A percentile compares a stretch with the other conserved stretches of the same genome.
Conservation (phyloP, 2,329 filamentous ascomycete species). For the Colletotrichum euphorbiae region DNA sequence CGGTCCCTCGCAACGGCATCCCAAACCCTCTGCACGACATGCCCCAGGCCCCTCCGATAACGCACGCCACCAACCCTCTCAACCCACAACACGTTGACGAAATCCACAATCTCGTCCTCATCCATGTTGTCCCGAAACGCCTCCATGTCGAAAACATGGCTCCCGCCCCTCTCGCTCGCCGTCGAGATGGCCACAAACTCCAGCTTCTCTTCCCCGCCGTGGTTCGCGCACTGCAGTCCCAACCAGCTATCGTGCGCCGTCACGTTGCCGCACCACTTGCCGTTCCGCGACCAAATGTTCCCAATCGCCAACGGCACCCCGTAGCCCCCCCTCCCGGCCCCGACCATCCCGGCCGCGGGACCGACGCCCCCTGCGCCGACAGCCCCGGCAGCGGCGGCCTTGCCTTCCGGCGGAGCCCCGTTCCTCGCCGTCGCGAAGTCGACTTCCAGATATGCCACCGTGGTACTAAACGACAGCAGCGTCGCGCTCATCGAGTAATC, state of each 20-base stretch:
- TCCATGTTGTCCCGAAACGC: constrained; percentile 56
- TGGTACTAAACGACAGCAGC: constrained; percentile 55
- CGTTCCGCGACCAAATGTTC: constrained; percentile 53
- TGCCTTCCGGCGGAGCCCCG: constrained; percentile 48
- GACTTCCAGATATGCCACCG: constrained; percentile 54
- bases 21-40: constrained; percentile 56
- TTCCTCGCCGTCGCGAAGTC: constrained; percentile 48
- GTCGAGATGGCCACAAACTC: constrained; percentile 58
- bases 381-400: constrained; percentile 34
- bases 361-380: neutral
- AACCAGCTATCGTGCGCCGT: constrained; percentile 60
- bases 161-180: constrained; percentile 51
- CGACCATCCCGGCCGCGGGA: constrained; percentile 10
- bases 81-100: constrained; percentile 61
- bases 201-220: constrained; percentile 54
- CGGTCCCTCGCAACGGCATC: constrained; percentile 54
- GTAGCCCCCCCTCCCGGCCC: constrained; percentile 25
- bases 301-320: constrained; percentile 54
- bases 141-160: constrained; percentile 47
- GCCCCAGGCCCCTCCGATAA: constrained; percentile 56
- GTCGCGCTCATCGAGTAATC: constrained; percentile 30
- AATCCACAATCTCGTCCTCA: constrained; percentile 56
- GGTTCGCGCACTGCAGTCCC: constrained; percentile 59
- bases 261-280: constrained; percentile 56
- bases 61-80: constrained; percentile 57